Percentiles rank a stretch among this genome's conserved stretches.
Evolutionary conservation across 805 yeast species (phyloP).

Genomic region (Pichia cephalocereana): DNA sequence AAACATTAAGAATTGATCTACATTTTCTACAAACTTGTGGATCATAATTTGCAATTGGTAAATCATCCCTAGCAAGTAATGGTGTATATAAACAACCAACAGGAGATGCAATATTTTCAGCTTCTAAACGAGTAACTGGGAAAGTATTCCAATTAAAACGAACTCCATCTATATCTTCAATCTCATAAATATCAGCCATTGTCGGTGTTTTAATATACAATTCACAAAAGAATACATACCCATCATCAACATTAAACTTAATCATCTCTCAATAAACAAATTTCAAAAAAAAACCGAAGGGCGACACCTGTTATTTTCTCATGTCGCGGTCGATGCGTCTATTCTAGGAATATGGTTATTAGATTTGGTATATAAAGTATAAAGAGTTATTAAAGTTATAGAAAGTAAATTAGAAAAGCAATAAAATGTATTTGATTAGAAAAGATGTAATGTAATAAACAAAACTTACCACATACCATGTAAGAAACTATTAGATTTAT

Average conservation of each 20-base stretch:
- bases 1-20: constrained; percentile 81
- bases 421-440: neutral
- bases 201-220: too few species aligned
- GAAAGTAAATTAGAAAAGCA: neutral
- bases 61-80: constrained; percentile 63
- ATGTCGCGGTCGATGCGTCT: too few species aligned
- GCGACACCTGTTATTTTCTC: too few species aligned
- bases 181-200: constrained; percentile 45
- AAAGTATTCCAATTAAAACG: constrained; percentile 79
- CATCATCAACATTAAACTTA: too few species aligned
- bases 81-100: constrained; percentile 96
- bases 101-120: constrained; percentile 87
- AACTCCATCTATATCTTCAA: constrained; percentile 55
- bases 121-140: constrained; percentile 84
- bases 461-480: constrained; percentile 5
- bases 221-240: too few species aligned
- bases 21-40: constrained; percentile 82
- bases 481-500: constrained; percentile 5
- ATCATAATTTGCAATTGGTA: constrained; percentile 75
- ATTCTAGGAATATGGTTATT: too few species aligned
- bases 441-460: too few species aligned
- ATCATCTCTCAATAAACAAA: too few species aligned
- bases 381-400: too few species aligned
- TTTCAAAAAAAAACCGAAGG: too few species aligned
- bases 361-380: too few species aligned